A percentile compares a stretch with the other conserved stretches of the same genome.
Evolutionary conservation across 306 rosid species (phyloP).

Genomic region (Astragalus membranaceus): DNA sequence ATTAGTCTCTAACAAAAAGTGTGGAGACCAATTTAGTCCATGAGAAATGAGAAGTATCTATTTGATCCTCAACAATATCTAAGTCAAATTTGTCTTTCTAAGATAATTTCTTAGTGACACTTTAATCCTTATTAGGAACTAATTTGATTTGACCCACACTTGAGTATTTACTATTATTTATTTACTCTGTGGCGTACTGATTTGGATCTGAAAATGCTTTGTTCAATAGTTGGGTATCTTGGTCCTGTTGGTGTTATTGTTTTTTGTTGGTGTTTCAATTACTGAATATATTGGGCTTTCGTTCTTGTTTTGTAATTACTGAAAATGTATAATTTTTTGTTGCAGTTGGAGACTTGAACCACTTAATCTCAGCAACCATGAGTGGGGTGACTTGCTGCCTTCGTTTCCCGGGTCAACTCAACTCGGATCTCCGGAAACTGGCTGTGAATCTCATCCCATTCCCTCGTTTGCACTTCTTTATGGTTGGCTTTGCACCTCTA

Average conservation of each 20-base stretch:
- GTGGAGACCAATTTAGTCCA: no score
- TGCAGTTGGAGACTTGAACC: slow-evolving; percentile 61
- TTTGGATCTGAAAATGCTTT: not conserved
- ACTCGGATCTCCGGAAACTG: slow-evolving; percentile 51
- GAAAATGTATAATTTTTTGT: not conserved
- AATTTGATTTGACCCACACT: no score
- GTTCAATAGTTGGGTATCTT: not conserved
- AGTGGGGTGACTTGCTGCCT: slow-evolving; percentile 63
- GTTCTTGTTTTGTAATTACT: not conserved
- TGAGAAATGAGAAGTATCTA: no score
- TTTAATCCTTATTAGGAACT: no score
- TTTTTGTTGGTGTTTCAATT: not conserved
- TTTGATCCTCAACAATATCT: no score
- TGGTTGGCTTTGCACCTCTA: slow-evolving; percentile 58
- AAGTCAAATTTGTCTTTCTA: no score
- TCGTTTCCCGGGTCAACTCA: slow-evolving; percentile 56
- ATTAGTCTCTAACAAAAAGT: no score
- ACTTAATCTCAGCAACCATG: slow-evolving; percentile 57
- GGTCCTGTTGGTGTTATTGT: not conserved
- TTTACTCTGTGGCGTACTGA: not conserved
- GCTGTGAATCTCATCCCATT: slow-evolving; percentile 57
- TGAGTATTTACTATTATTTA: not conserved
- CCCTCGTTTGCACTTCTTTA: slow-evolving; percentile 54
- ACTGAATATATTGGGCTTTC: not conserved
- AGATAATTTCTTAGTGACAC: no score